A percentile compares a stretch with the other conserved stretches of the same genome.
Conservation (phyloP, 495 filamentous ascomycete genomes). For the Podospora comata region DNA sequence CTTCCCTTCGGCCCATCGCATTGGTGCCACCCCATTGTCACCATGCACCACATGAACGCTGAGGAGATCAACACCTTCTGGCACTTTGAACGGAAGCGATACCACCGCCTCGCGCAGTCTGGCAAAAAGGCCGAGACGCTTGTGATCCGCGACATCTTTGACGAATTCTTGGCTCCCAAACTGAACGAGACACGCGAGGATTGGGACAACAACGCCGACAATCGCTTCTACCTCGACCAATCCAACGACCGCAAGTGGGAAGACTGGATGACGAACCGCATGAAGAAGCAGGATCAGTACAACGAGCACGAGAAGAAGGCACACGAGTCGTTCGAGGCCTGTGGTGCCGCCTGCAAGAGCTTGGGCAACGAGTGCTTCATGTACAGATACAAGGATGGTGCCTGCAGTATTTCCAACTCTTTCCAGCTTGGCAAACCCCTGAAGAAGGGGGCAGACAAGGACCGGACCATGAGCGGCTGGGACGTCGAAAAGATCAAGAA, state of each 20-base stretch:
- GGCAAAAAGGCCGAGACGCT: constrained; percentile 17
- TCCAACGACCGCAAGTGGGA: constrained; percentile 20
- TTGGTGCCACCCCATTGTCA: constrained; percentile 60
- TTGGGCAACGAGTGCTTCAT: constrained; percentile 38
- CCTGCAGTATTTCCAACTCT: constrained; percentile 30
- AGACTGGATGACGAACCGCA: constrained; percentile 29
- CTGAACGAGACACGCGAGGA: constrained; percentile 37
- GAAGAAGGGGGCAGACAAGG: constrained; percentile 16
- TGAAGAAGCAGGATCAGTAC: constrained; percentile 32
- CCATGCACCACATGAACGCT: constrained; percentile 59
- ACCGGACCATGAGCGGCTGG: constrained; percentile 38
- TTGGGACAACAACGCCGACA: constrained; percentile 51
- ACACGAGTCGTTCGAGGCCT: constrained; percentile 41
- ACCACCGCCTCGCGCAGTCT: constrained; percentile 13
- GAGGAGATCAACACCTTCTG: constrained; percentile 53
- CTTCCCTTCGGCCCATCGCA: constrained; percentile 50
- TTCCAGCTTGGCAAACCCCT: constrained; percentile 37
- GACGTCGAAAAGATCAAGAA: constrained; percentile 33
- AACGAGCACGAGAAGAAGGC: constrained; percentile 38
- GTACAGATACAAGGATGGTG: constrained; percentile 34
- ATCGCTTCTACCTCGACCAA: constrained; percentile 39
- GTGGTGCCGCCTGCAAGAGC: constrained; percentile 43
- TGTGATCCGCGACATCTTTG: constrained; percentile 46
- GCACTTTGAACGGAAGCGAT: constrained; percentile 49
- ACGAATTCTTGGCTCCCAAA: constrained; percentile 39